These are phyloP conservation scores for Cryptosporidium parvum DNA, from an alignment of 169 alveolate species.

Conservation along the genomic window DNA sequence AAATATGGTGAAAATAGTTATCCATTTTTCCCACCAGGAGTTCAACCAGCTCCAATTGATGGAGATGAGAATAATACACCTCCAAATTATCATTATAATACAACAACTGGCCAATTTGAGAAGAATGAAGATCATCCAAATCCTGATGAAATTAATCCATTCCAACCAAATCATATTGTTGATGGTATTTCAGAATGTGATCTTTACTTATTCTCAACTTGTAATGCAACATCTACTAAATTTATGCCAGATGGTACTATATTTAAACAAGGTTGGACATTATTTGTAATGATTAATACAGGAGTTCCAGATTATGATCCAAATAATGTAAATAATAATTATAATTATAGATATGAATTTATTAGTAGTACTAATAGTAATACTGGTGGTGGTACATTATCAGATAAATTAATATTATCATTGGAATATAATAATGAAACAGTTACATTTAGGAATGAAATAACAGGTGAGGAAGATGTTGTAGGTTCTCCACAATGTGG, in stretches of 20 bases:
- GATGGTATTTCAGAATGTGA: constrained; percentile 38
- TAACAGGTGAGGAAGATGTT: not conserved
- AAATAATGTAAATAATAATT: not conserved
- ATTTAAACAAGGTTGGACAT: constrained; percentile 30
- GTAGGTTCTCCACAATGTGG: constrained; percentile 62
- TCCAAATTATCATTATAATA: constrained; percentile 7
- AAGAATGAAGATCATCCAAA: not conserved
- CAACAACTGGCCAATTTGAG: constrained; percentile 62
- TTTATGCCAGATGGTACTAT: constrained; percentile 28
- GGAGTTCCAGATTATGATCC: constrained; percentile 22
- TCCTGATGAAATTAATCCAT: constrained; percentile 13
- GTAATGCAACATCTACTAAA: constrained; percentile 53
- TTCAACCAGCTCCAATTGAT: constrained; percentile 47
- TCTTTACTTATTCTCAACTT: constrained; percentile 21
- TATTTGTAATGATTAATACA: constrained; percentile 36
- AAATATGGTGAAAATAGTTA: constrained; percentile 11
- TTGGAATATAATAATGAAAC: constrained; percentile 20
- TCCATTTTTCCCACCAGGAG: constrained; percentile 38
- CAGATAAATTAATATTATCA: constrained; percentile 13
- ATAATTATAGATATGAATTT: constrained; percentile 28
- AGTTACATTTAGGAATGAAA: constrained; percentile 24
- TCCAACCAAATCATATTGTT: constrained; percentile 21
- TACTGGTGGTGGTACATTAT: not conserved
- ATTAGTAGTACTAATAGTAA: not conserved
- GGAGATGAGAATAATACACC: constrained; percentile 22